phyloP scores from a whole-genome alignment of 805 yeast species.

The Wickerhamomyces pijperi region DNA sequence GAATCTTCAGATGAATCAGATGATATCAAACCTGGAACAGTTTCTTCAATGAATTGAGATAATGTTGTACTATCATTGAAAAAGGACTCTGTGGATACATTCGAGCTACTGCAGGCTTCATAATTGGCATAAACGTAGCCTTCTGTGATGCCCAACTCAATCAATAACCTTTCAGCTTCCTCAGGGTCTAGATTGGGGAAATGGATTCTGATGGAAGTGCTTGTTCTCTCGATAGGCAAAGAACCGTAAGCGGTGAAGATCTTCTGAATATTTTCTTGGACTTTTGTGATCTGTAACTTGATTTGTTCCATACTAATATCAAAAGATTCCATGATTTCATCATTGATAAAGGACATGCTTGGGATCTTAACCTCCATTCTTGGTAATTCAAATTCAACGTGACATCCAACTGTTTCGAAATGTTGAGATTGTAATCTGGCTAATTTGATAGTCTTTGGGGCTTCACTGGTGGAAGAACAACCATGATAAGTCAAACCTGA shows the following conservation, averaged over 20 bases:
- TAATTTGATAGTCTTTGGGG: constrained; percentile 20
- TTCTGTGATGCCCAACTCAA: constrained; percentile 46
- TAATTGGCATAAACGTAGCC: constrained; percentile 40
- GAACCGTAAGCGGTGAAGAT: constrained; percentile 50
- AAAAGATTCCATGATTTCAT: constrained; percentile 29
- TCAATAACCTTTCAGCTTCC: constrained; percentile 43
- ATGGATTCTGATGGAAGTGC: constrained; percentile 39
- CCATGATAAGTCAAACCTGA: constrained; percentile 13
- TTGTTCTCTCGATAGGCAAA: constrained; percentile 43
- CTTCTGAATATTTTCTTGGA: constrained; percentile 30
- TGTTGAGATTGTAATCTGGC: constrained; percentile 24
- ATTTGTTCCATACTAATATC: constrained; percentile 25
- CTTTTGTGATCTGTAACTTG: constrained; percentile 29
- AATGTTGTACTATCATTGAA: constrained; percentile 3
- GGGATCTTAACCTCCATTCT: constrained; percentile 24
- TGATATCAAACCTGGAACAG: constrained; percentile 15
- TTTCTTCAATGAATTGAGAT: constrained; percentile 6
- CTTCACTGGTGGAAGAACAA: constrained; percentile 19
- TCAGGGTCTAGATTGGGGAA: constrained; percentile 61
- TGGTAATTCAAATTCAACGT: constrained; percentile 48
- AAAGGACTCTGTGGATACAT: neutral
- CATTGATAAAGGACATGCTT: constrained; percentile 31
- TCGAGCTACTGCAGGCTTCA: constrained; percentile 1
- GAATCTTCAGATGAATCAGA: constrained; percentile 1
- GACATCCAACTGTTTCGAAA: constrained; percentile 29